A percentile compares a stretch with the other conserved stretches of the same genome.
Conservation (phyloP, 75 land plant species). For the Isoetes taiwanensis region DNA sequence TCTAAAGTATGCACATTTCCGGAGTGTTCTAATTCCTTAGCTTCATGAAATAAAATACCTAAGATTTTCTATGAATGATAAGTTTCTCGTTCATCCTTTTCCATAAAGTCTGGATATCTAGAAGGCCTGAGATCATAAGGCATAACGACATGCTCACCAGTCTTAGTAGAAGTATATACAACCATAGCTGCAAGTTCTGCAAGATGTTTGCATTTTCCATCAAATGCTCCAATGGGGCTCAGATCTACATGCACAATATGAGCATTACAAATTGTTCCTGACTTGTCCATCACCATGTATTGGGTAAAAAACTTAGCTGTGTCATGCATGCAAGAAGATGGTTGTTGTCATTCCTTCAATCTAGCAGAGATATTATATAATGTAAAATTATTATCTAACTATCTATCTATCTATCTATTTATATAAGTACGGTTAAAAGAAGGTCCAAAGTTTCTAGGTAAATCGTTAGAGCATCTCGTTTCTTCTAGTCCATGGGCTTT, state of each 20-base stretch:
- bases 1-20: too few relatives aligned
- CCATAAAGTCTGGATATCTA: constrained; percentile 86
- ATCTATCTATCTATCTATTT: too few relatives aligned
- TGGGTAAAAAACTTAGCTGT: constrained; percentile 53
- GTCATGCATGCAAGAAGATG: constrained; percentile 51
- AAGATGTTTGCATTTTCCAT: constrained; percentile 49
- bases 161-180: constrained; percentile 88
- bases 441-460: too few relatives aligned
- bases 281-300: constrained; percentile 64
- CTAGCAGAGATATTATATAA: too few relatives aligned
- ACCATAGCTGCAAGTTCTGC: constrained; percentile 79
- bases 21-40: constrained; percentile 30
- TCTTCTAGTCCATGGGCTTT: constrained; percentile 63
- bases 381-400: too few relatives aligned
- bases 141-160: constrained; percentile 68
- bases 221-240: constrained; percentile 55
- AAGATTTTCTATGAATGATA: constrained; percentile 60
- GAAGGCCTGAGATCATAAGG: constrained; percentile 49
- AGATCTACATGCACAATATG: constrained; percentile 88
- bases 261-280: constrained; percentile 80
- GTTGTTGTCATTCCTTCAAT: too few relatives aligned
- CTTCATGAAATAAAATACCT: constrained; percentile 48
- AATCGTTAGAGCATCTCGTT: too few relatives aligned
- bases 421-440: too few relatives aligned
- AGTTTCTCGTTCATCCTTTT: constrained; percentile 36